Conservation (phyloP, 495 filamentous ascomycete species). For the Penicillium argentinense region DNA sequence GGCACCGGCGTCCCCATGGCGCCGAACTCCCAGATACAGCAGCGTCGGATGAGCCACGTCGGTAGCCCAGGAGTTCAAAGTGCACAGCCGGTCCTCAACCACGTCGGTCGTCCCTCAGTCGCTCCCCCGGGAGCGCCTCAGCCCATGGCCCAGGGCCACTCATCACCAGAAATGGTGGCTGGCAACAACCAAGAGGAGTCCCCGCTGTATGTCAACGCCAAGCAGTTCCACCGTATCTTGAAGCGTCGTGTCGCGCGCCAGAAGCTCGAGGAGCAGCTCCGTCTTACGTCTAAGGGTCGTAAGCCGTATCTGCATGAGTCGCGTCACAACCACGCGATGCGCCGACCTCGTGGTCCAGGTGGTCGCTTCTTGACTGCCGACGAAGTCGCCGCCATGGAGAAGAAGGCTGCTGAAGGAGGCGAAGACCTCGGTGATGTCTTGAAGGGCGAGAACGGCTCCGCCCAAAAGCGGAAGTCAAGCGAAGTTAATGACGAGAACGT, state of each 20-base stretch:
- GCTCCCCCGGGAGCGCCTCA: slow-evolving; percentile 50
- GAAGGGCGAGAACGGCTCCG: slow-evolving; percentile 35
- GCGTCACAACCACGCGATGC: slow-evolving; percentile 98
- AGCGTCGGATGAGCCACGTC: slow-evolving; percentile 52
- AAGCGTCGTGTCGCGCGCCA: slow-evolving; percentile 92
- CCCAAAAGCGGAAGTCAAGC: slow-evolving; percentile 54
- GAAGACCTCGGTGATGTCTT: slow-evolving; percentile 23
- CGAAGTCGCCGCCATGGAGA: slow-evolving; percentile 90
- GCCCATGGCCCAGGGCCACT: slow-evolving; percentile 61
- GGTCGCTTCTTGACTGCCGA: slow-evolving; percentile 98
- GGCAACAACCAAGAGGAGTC: slow-evolving; percentile 78
- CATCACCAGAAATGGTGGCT: slow-evolving; percentile 79
- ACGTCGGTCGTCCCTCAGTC: slow-evolving; percentile 48
- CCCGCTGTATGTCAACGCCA: slow-evolving; percentile 95
- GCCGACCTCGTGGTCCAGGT: slow-evolving; percentile 90
- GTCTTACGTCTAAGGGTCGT: slow-evolving; percentile 89
- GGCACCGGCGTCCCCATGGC: slow-evolving; percentile 49
- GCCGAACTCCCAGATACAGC: slow-evolving; percentile 45
- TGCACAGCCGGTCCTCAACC: slow-evolving; percentile 49
- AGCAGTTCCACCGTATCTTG: slow-evolving; percentile 96
- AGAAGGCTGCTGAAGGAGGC: slow-evolving; percentile 33
- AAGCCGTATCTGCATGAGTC: slow-evolving; percentile 99
- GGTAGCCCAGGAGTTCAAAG: slow-evolving; percentile 47
- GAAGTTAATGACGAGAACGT: slow-evolving; percentile 43
- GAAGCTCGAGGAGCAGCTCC: slow-evolving; percentile 85